A percentile compares a stretch with the other conserved stretches of the same genome.
Conservation (phyloP, 1,284 basidiomycete species). For the Malassezia obtusa region DNA sequence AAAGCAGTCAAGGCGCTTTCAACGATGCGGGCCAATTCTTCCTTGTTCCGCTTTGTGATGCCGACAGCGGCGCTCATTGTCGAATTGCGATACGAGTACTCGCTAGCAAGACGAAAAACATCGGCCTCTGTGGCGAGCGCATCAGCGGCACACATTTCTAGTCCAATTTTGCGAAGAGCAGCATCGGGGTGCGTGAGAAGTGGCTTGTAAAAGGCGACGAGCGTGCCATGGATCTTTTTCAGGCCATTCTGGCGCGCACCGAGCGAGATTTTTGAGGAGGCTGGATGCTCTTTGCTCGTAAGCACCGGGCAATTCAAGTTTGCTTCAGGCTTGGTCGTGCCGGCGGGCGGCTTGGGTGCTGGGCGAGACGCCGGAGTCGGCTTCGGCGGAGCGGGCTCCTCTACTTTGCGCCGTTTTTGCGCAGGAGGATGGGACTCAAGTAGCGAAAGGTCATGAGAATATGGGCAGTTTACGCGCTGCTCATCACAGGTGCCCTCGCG, state of each 20-base stretch:
- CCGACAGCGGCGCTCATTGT: slow-evolving; percentile 27
- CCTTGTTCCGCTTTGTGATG: slow-evolving; percentile 24
- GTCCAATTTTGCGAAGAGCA: slow-evolving; percentile 16
- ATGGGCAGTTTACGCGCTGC: slow-evolving; percentile 23
- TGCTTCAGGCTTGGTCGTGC: too few relatives aligned
- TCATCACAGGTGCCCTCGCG: slow-evolving; percentile 24
- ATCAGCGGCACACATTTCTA: slow-evolving; percentile 19
- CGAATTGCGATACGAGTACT: slow-evolving; percentile 26
- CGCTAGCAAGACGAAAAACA: slow-evolving; percentile 20
- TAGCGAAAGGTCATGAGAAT: slow-evolving; percentile 20
- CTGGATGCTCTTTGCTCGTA: slow-evolving; percentile 21
- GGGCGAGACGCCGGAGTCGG: too few relatives aligned
- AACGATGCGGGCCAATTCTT: slow-evolving; percentile 12
- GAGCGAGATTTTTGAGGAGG: slow-evolving; percentile 22
- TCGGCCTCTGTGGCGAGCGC: slow-evolving; percentile 26
- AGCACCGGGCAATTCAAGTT: slow-evolving; percentile 18
- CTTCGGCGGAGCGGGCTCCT: background rate
- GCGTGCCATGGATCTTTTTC: slow-evolving; percentile 24
- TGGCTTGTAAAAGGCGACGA: slow-evolving; percentile 23
- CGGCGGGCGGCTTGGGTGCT: background rate
- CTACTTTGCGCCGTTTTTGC: background rate
- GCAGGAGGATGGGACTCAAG: background rate
- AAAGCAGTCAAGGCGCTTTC: background rate
- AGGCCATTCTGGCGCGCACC: slow-evolving; percentile 25
- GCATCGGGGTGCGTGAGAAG: slow-evolving; percentile 21